phyloP scores from a whole-genome alignment of 2,329 filamentous ascomycete species.

The Myriosclerotinia curreyana region DNA sequence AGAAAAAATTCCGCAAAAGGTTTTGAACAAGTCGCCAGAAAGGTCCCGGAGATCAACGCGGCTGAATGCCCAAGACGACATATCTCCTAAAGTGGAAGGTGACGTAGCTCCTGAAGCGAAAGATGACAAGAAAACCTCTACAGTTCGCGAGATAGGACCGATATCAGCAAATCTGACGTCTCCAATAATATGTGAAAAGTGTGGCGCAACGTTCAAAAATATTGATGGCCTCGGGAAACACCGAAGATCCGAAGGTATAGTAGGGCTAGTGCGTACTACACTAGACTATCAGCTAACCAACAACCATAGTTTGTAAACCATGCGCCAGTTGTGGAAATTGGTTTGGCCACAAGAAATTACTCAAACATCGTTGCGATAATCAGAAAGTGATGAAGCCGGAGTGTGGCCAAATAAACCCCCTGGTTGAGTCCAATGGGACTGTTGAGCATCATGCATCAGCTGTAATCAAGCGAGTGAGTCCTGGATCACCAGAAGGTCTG shows the following conservation, averaged over 20 bases:
- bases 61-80: background rate
- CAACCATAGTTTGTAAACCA: background rate
- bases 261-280: background rate
- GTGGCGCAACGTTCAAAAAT: background rate
- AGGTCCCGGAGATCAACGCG: background rate
- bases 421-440: background rate
- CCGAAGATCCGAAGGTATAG: background rate
- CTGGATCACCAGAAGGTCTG: background rate
- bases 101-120: background rate
- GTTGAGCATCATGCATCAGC: background rate
- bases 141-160: background rate
- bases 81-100: background rate
- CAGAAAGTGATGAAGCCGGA: background rate
- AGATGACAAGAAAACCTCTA: background rate
- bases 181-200: background rate
- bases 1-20: too few species aligned
- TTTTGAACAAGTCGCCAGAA: background rate
- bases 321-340: background rate
- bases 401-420: background rate
- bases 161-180: background rate
- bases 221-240: background rate
- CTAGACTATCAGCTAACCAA: background rate
- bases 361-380: background rate
- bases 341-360: background rate
- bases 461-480: background rate